Evolutionary conservation across 495 filamentous ascomycete genomes (phyloP), one percentile per base, ranked within the genome.

Genomic region (Oidiodendron maius): DNA sequence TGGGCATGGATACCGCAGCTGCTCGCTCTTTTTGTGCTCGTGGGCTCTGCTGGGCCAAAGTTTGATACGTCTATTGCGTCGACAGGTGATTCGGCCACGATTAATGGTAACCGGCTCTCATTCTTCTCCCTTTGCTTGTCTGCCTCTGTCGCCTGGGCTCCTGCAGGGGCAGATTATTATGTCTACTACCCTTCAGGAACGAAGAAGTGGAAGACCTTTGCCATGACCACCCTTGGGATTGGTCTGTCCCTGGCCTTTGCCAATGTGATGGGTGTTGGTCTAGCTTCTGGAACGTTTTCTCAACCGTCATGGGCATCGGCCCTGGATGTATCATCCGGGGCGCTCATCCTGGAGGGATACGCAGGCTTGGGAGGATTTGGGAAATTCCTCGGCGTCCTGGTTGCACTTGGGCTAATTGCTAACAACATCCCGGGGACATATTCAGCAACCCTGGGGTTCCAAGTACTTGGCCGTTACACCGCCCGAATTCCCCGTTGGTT

Each of bases 371-470:
- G 76, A 40, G 68, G 68, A 1, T 90, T 90, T 55, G 85, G 86
- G 34, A 81, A 81, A 56, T 84, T 88, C 67, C 82, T 80, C 58
- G 74, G 76, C 25, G 82, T 87, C 1, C 60, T 90, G n/a, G 68
- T 86, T 8, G 80, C 83, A 0, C 66, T 90, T 1, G 82, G 84
- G 2, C 67, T 87, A 13, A 80, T 88, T 39, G 79, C 83, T 25
- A 90, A 90, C 59, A 74, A 76, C 17, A 74, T 88, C 39, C 71
- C 80, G 0, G 83, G 85, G 1, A 81, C 82, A 4, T 90, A 89
- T 64, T 82, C 81, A 20, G 67, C 43, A 36, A 4, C 39, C 2
- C 71, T 89, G n/a, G 81, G 83, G 48, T 82, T 78, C 58, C 81
- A 84, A 55, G 69, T 82, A 38, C 65, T 84, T 35, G 78, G 77